These are phyloP conservation scores for Suillus subalutaceus DNA, from an alignment of 768 basidiomycete genomes.

Conservation along the genomic window DNA sequence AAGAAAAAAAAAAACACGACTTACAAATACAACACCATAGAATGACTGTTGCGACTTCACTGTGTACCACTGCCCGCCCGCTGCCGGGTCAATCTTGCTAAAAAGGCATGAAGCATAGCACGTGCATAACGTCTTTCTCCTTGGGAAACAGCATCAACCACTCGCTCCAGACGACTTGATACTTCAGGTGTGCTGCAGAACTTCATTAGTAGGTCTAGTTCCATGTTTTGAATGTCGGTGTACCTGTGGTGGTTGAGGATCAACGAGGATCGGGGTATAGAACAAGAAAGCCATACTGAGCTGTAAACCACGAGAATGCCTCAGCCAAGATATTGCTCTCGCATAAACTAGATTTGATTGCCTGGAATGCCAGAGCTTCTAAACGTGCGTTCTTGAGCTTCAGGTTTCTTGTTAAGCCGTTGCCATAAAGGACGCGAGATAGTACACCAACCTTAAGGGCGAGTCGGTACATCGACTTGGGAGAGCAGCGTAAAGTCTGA, in stretches of 20 bases:
- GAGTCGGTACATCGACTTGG: slow-evolving; percentile 43
- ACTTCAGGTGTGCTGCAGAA: background rate
- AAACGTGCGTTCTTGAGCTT: background rate
- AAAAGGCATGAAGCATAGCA: background rate
- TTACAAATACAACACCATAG: background rate
- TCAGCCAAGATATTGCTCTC: slow-evolving; percentile 30
- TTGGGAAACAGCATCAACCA: background rate
- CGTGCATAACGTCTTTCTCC: background rate
- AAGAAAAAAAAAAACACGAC: background rate
- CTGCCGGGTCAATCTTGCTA: background rate
- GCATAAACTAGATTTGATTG: slow-evolving; percentile 27
- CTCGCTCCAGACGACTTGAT: background rate
- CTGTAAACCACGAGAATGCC: slow-evolving; percentile 34
- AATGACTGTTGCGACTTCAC: background rate
- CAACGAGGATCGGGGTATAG: background rate
- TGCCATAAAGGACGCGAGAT: background rate
- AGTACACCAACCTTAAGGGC: slow-evolving; percentile 24
- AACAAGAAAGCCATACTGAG: slow-evolving; percentile 20
- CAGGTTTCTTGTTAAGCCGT: background rate
- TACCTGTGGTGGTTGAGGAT: slow-evolving; percentile 17
- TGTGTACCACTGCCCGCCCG: background rate
- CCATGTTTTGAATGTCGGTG: slow-evolving; percentile 15
- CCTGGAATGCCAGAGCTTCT: slow-evolving; percentile 18
- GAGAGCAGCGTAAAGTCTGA: slow-evolving; percentile 27
- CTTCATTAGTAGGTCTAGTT: background rate